A percentile compares a stretch with the other conserved stretches of the same genome.
Evolutionary conservation across 1,284 basidiomycete genomes (phyloP).

Genomic region (Cronartium quercuum): DNA sequence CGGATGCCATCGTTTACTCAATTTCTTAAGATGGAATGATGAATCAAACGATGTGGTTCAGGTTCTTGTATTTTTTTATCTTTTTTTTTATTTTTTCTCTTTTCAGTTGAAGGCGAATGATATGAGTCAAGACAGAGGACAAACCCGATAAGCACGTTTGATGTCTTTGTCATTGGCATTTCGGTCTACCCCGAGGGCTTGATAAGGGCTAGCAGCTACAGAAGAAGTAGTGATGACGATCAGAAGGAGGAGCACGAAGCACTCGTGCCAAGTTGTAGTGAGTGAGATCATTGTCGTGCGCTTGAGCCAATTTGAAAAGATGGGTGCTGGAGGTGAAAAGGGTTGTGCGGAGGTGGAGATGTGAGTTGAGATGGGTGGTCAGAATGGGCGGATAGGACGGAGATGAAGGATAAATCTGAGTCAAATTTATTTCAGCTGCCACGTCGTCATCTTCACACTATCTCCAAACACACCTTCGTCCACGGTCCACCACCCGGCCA

Average conservation of each 20-base stretch:
- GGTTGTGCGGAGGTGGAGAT: too few species aligned
- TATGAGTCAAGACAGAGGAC: constrained; percentile 13
- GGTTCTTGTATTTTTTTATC: not conserved
- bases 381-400: not conserved
- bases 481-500: not conserved
- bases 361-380: too few species aligned
- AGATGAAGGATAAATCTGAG: not conserved
- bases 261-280: not conserved
- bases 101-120: constrained; percentile 31
- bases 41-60: not conserved
- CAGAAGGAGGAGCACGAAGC: constrained; percentile 13
- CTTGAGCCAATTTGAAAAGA: too few species aligned
- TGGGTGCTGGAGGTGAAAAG: too few species aligned
- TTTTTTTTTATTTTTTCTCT: not conserved
- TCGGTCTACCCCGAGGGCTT: constrained; percentile 2
- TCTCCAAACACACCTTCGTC: not conserved
- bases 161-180: constrained; percentile 75
- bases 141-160: constrained; percentile 69
- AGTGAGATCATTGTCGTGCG: not conserved
- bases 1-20: constrained; percentile 52
- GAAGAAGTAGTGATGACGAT: constrained; percentile 13
- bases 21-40: constrained; percentile 31
- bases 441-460: not conserved
- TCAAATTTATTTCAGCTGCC: not conserved
- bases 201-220: constrained; percentile 26